Evolutionary conservation across 1,284 basidiomycete genomes (phyloP).

Genomic region (Marasmius fiardii): DNA sequence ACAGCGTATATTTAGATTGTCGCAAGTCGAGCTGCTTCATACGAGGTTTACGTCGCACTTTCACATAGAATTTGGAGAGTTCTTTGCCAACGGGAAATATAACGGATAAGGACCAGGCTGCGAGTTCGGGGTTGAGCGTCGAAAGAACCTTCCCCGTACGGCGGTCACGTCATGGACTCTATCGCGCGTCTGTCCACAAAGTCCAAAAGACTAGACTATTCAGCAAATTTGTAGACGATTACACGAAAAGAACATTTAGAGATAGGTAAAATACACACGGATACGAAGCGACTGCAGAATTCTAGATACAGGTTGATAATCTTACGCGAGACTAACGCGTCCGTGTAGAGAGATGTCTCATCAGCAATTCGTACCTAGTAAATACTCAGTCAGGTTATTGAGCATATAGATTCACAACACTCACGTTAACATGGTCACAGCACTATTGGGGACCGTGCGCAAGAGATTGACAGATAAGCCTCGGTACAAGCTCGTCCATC

Average conservation of each 20-base stretch:
- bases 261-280: slow-evolving; percentile 4
- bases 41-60: too few species aligned
- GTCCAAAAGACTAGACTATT: too few species aligned
- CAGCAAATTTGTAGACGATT: neutral
- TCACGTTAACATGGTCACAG: slow-evolving; percentile 92
- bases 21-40: too few species aligned
- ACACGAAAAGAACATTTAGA: neutral
- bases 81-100: too few species aligned
- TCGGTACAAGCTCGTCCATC: slow-evolving; percentile 85
- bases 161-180: too few species aligned
- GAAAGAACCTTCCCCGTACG: too few species aligned
- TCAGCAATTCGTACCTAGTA: slow-evolving; percentile 61
- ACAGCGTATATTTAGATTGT: too few species aligned
- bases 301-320: slow-evolving; percentile 4
- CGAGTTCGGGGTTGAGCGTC: too few species aligned
- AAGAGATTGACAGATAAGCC: slow-evolving; percentile 89
- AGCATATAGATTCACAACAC: slow-evolving; percentile 31
- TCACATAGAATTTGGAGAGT: too few species aligned
- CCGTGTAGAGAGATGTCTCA: slow-evolving; percentile 52
- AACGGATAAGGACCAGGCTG: too few species aligned
- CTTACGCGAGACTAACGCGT: slow-evolving; percentile 11
- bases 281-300: slow-evolving; percentile 1
- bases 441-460: slow-evolving; percentile 90
- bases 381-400: neutral
- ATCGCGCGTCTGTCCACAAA: too few species aligned